These are phyloP conservation scores for Huiozyma sinensis DNA, from an alignment of 805 yeast genomes.

Conservation along the genomic window DNA sequence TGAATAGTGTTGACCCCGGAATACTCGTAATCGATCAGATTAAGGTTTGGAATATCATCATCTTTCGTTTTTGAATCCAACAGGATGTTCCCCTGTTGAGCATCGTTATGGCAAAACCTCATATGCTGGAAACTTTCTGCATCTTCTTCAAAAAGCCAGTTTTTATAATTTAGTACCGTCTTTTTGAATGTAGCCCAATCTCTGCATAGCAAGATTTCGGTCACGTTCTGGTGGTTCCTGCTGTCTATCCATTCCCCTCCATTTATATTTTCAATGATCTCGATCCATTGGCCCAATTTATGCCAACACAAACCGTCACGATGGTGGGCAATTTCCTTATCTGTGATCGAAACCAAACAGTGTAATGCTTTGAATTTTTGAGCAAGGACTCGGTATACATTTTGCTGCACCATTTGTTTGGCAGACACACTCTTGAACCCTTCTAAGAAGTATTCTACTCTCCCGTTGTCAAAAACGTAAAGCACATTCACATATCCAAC, in stretches of 20 bases:
- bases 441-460: constrained; percentile 80
- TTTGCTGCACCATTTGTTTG: constrained; percentile 55
- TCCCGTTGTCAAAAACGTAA: constrained; percentile 81
- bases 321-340: constrained; percentile 42
- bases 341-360: constrained; percentile 49
- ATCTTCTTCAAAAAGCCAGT: constrained; percentile 38
- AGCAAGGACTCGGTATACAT: constrained; percentile 66
- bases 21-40: constrained; percentile 90
- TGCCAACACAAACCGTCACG: constrained; percentile 49
- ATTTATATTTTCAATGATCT: constrained; percentile 28
- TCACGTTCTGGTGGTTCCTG: constrained; percentile 12
- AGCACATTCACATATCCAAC: constrained; percentile 35
- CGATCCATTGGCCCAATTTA: constrained; percentile 58
- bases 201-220: constrained; percentile 29
- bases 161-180: constrained; percentile 38
- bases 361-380: constrained; percentile 90
- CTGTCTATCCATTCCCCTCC: constrained; percentile 23
- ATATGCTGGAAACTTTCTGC: constrained; percentile 18
- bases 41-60: constrained; percentile 45
- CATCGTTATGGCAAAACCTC: constrained; percentile 86
- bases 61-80: constrained; percentile 32
- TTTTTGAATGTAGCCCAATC: constrained; percentile 39
- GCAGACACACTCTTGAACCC: constrained; percentile 66
- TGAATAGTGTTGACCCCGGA: constrained; percentile 79
- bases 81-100: constrained; percentile 85